Base-by-base conservation (phyloP, 2,329 filamentous ascomycete species). In the Penicillium crustosum region DNA sequence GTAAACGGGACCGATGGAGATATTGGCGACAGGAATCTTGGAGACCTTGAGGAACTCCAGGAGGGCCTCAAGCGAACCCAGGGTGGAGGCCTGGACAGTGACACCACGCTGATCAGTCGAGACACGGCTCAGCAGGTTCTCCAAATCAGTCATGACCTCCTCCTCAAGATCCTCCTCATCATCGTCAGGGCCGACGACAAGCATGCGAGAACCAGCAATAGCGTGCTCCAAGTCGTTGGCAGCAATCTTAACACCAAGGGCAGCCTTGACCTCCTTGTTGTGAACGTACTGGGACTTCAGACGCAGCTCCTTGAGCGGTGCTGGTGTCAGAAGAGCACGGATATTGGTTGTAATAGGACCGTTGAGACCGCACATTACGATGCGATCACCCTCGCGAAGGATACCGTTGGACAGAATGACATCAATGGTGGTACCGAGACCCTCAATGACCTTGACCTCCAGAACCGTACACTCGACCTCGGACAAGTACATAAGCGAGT, bases 221-320 rank as follows among this genome's bases (percentile, higher is more conserved):
- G 95, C 94, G 61, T 91, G 89, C 75, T 99, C 94, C 23, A 99
- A 89, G 62, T 93, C 92, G 67, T 96, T 95, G 44, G 93, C 94
- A 62, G 92, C 92, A 73, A 99, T 97, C 85, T 99, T 99, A 76
- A 99, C 91, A 89, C 94, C 94, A 71, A 99, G 85, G 9, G 94
- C 92, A 21, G 95, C 94, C 83, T 97, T 99, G 79, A 97, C 93
- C 76, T 96, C 92, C 81, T 99, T 97, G 82, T 99, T 97, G 82
- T 99, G 95, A 31, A 99, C 93, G 70, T 99, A 99, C 62, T 88
- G 85, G 3, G 93, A 96, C 79, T 97, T 97, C 69, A 99, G 86
- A 75, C 95, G 92, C 64, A 99, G 78, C 75, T 99, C 94, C 73
- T 91, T 94, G 73, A 99, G 86, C 60, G 92, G 90, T 12, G 92